Conservation (phyloP, 495 filamentous ascomycete genomes). For the Penicillium steckii region DNA sequence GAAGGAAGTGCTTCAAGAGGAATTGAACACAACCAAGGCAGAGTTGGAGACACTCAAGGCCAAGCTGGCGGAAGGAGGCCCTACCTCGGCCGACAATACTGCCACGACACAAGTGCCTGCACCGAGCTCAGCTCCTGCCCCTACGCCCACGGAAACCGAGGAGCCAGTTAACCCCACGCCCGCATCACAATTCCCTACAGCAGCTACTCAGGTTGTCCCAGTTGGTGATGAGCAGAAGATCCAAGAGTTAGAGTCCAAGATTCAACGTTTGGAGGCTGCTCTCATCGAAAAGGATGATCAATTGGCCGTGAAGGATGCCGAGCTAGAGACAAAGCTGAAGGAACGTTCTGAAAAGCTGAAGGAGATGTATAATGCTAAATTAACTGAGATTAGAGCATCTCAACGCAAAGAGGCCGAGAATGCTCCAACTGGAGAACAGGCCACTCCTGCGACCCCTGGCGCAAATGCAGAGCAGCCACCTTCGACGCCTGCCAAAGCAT, state of each 20-base stretch:
- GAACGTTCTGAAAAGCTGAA: slow-evolving; percentile 72
- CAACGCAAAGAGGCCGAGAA: slow-evolving; percentile 62
- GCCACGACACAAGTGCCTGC: slow-evolving; percentile 3
- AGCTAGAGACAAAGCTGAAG: slow-evolving; percentile 58
- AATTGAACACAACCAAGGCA: slow-evolving; percentile 45
- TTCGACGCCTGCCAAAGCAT: slow-evolving; percentile 35
- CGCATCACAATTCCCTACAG: slow-evolving; percentile 38
- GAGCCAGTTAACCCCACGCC: slow-evolving; percentile 35
- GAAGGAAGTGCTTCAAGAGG: slow-evolving; percentile 48
- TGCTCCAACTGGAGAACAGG: slow-evolving; percentile 59
- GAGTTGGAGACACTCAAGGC: slow-evolving; percentile 40
- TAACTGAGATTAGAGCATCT: slow-evolving; percentile 57
- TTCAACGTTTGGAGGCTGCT: slow-evolving; percentile 48
- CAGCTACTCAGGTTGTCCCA: slow-evolving; percentile 21
- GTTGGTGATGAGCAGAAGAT: slow-evolving; percentile 32
- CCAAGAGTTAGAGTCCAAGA: slow-evolving; percentile 45
- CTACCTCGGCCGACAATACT: slow-evolving; percentile 12
- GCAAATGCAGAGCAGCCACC: slow-evolving; percentile 30
- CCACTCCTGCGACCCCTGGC: slow-evolving; percentile 30
- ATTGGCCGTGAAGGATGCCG: slow-evolving; percentile 38
- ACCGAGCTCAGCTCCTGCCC: too few species aligned
- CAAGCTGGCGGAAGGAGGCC: slow-evolving; percentile 33
- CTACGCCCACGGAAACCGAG: slow-evolving; percentile 17
- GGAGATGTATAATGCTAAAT: slow-evolving; percentile 63
- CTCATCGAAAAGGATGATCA: slow-evolving; percentile 46